Base-by-base conservation (phyloP, 164 flowering plant species). In the Santalum album region DNA sequence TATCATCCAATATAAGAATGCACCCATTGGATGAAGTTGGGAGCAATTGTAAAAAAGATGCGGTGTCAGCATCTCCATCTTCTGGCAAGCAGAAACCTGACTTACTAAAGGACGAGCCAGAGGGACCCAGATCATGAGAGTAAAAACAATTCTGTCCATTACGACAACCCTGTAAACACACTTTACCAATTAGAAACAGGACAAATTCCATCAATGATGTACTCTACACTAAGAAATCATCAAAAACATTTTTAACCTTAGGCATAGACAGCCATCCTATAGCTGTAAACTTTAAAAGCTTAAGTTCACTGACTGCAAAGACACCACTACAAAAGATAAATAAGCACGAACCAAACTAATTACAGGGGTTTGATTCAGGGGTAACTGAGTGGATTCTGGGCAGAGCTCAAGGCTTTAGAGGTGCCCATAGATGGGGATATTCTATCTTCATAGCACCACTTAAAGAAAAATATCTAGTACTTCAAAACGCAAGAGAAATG, bases 111-210 rank as follows among this genome's bases (percentile, higher is more conserved):
- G 80, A 59, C 40, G 61, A 56, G 39, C 44, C 50, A 18, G 70
- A 25, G 27, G 71, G 60, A 45, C 55, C 75, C 25, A 49, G 19
- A 58, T 70, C 81, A 66, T 91, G 99, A 51, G 95, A 83, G 63
- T 73, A 92, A 66, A 47, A 65, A 66, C 99, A 92, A 0, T 78
- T 74, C 12, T 68, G 75, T 52, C 95, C 99, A 73, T 85, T 73
- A 25, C 92, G 86, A 72, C 99, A 92, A 59, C 99, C 97, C 99
- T 92, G 84, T 55, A 67, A 20, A 60, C 25, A 38, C 51, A 51
- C 36, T 18, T 32, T 39, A 56, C 62, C 18, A 51, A 46, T 54
- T 29, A 72, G 34, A 32, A 25, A 53, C 43, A 19, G 57, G 2
- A 49, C 25, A 19, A 38, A 49, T 16, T 34, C 32, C n/a, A 29